Evolutionary conservation across 768 basidiomycete species (phyloP), one percentile per base, ranked within the genome.

Genomic region (Lepiota subincarnata): DNA sequence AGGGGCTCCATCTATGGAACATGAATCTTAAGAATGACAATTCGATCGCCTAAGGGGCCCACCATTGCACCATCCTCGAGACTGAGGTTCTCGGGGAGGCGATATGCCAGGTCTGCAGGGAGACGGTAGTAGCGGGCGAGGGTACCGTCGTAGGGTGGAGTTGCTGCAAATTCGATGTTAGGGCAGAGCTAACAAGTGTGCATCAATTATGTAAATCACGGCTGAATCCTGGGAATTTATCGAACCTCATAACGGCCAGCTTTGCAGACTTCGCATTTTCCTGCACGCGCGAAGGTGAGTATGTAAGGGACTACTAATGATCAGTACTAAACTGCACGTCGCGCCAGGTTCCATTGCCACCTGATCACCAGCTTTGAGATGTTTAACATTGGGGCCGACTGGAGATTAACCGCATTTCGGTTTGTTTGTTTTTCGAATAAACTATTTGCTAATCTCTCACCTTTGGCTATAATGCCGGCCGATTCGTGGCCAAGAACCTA

Each of bases 1-100:
- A 98, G 81, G 4, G 96, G 96, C 68, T 98, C 96, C 74, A 97
- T 93, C 91, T 92, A 54, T 18, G 46, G 50, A 13, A 44, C 26
- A 16, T 34, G n/a, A 4, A 13, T 37, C 36, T 22, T 19, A 19
- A 12, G 24, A 48, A 16, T 22, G 37, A 35, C 5, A 41, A 34
- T 20, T 13, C 38, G 11, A 35, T 18, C 10, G 19, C 11, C 2
- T 11, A 16, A 58, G 13, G 20, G 10, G 42, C 54, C 35, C 73
- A 89, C 89, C 90, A 98, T 89, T 5, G 96, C 94, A 28, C 95
- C 96, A 65, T 98, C 94, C 68, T 96, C 95, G 12, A 96, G 80
- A 16, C 86, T 81, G 44, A 98, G 82, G 63, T 83, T 76, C n/a
- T 86, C 80, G 2, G 93, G 93, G 11, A 98, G 82, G 36, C 73